phyloP scores from a whole-genome alignment of 2,329 filamentous ascomycete species.

The Fusarium phyllophilum region DNA sequence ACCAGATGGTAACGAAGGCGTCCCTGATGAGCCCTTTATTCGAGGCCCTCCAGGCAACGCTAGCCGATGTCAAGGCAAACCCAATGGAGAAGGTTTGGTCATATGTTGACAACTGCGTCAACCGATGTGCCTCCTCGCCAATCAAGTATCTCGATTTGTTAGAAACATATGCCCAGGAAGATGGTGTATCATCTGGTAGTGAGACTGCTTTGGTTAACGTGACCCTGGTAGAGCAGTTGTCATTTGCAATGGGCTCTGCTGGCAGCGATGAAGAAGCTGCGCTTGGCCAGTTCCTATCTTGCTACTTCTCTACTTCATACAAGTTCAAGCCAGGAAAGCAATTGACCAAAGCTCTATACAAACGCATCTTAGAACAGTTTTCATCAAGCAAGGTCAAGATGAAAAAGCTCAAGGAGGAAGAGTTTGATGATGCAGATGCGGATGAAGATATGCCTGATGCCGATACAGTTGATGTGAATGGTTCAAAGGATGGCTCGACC shows the following conservation, averaged over 20 bases:
- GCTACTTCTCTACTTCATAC: conserved; percentile 65
- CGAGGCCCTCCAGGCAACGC: conserved; percentile 44
- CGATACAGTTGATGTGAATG: background rate
- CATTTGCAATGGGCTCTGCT: conserved; percentile 69
- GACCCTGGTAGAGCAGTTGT: conserved; percentile 80
- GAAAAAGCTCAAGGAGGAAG: conserved; percentile 33
- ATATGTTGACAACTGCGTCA: conserved; percentile 86
- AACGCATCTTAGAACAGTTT: conserved; percentile 48
- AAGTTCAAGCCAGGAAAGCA: conserved; percentile 57
- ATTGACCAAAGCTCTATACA: conserved; percentile 45
- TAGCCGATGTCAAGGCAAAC: conserved; percentile 25
- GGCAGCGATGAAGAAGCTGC: conserved; percentile 55
- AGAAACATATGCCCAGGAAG: conserved; percentile 55
- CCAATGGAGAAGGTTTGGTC: conserved; percentile 63
- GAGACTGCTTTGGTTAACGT: conserved; percentile 71
- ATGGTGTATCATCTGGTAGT: conserved; percentile 40
- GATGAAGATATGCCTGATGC: conserved; percentile 36
- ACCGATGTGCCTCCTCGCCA: conserved; percentile 77
- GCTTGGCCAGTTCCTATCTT: conserved; percentile 68
- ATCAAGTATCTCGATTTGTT: conserved; percentile 85
- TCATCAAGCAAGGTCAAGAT: conserved; percentile 41
- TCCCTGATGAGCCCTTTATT: conserved; percentile 61
- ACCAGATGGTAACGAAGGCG: conserved; percentile 69
- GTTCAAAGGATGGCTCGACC: conserved; percentile 12
- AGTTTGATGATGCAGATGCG: conserved; percentile 10